Evolutionary conservation across 306 rosid species (phyloP).

Genomic region (Acacia confusa): DNA sequence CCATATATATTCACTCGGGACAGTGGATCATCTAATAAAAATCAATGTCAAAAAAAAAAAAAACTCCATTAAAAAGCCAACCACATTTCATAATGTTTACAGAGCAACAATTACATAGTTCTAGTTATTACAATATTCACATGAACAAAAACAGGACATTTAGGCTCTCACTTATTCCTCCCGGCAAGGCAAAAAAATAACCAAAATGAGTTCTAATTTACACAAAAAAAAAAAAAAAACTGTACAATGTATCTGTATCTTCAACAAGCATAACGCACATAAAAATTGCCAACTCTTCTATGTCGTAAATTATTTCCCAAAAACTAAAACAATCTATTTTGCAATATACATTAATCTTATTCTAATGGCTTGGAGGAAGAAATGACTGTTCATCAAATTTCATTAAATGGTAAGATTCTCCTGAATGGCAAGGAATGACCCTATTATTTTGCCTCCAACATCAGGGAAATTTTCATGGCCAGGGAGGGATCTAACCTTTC

Average conservation of each 20-base stretch:
- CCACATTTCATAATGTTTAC: not conserved
- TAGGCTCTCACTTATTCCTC: not conserved
- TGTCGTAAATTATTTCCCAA: not conserved
- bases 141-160: not conserved
- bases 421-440: slow-evolving; percentile 89
- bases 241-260: slow-evolving; percentile 10
- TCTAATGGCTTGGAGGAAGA: slow-evolving; percentile 23
- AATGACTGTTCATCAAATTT: not conserved
- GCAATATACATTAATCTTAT: slow-evolving; percentile 33
- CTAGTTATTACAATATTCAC: not conserved
- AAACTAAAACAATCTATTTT: not conserved
- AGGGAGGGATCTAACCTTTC: slow-evolving; percentile 74
- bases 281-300: slow-evolving; percentile 34
- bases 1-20: not conserved
- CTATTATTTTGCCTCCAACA: slow-evolving; percentile 83
- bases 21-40: not conserved
- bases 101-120: not conserved
- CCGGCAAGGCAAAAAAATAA: slow-evolving; percentile 18
- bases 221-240: not conserved
- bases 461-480: slow-evolving; percentile 88
- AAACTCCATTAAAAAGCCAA: not conserved
- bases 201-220: not conserved
- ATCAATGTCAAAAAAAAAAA: not conserved
- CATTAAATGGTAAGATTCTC: slow-evolving; percentile 86
- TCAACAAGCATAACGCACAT: slow-evolving; percentile 24